Conservation (phyloP, 306 rosid genomes). For the Castanopsis chinensis region DNA sequence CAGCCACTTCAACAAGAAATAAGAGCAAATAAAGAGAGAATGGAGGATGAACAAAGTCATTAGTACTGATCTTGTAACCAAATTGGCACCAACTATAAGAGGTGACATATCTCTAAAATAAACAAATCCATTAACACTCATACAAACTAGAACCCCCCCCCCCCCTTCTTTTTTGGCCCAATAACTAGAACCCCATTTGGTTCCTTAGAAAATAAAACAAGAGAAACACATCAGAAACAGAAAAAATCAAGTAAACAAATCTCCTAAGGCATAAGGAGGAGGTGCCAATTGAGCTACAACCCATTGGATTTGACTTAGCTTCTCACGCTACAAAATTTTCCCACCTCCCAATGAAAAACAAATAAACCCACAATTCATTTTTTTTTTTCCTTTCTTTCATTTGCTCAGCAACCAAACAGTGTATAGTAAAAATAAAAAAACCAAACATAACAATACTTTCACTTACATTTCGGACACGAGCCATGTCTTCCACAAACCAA, state of each 20-base stretch:
- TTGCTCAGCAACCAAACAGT: conserved; percentile 19
- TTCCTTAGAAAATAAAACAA: no score
- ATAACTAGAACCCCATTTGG: no score
- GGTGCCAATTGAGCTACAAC: no score
- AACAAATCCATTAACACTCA: neutral
- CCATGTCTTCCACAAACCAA: conserved; percentile 30
- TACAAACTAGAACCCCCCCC: no score
- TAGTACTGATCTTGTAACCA: no score
- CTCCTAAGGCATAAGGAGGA: neutral
- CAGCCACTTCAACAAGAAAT: no score
- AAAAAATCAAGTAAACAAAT: neutral
- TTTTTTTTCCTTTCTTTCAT: neutral
- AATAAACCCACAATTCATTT: neutral
- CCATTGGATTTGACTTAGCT: neutral
- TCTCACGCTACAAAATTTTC: neutral
- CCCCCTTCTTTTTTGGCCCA: no score
- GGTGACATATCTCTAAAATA: no score
- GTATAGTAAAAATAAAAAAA: no score
- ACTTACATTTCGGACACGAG: conserved; percentile 48
- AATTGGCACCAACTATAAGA: no score
- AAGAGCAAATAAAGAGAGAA: no score
- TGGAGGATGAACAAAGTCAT: no score
- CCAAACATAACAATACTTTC: neutral
- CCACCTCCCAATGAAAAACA: neutral
- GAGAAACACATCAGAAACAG: neutral